Evolutionary conservation across 2,329 filamentous ascomycete species (phyloP), one percentile per base, ranked within the genome.

Genomic region (Esteya vermicola): DNA sequence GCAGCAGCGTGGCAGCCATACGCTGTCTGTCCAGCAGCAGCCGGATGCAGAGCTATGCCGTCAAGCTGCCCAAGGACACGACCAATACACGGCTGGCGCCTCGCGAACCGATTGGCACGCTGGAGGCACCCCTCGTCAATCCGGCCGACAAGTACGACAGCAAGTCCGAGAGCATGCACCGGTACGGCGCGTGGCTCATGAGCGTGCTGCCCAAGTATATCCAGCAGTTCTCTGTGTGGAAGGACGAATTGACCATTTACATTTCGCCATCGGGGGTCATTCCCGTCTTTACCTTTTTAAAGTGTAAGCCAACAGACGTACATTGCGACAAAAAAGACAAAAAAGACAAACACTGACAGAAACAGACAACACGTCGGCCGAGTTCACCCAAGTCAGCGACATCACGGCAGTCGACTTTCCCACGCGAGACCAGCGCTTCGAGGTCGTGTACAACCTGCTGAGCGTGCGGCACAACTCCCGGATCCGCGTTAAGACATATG

Each of bases 151-250:
- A 91, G 64, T 93, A 86, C 64, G 71, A 81, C 58, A 79, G 83
- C 57, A 91, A 89, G 67, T 76, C 83, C 51, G 83, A 93, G 50
- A 74, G 80, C 57, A 70, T 96, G 57, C 91, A 98, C 70, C 81
- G 78, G 55, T 98, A 98, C 58, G 91, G 91, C 54, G 78, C 93
- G 57, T 98, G 94, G 74, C 67, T 98, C 55, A 89, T 98, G 76
- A 88, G 86, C 51, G 93, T 85, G 62, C 65, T 98, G 56, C 93
- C 91, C 53, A 96, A 95, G 70, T 95, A 94, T 64, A 76, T 98
- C 53, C 93, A 98, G 68, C 91, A 98, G 66, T 96, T 96, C 68
- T 93, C 88, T 12, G 89, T 98, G 41, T 98, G 91, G 91, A 98
- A 98, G 68, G 91, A 98, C 58, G 91, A 98, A 64, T 77, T 98